Percentiles rank a stretch among this genome's conserved stretches.
Evolutionary conservation across 805 yeast species (phyloP).

Genomic region (Lipomyces yamadae): DNA sequence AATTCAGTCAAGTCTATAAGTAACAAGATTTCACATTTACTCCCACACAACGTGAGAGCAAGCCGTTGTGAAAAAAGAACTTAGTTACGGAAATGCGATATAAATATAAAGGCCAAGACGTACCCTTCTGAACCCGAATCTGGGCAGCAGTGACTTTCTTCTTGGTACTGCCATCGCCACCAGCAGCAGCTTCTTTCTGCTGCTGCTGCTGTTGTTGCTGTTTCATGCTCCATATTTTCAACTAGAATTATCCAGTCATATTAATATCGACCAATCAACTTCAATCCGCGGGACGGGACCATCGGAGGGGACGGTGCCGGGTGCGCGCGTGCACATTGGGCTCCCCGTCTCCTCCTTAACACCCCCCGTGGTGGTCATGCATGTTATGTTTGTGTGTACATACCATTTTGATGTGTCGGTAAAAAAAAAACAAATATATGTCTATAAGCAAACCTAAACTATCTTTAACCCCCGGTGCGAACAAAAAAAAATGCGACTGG

Average conservation of each 20-base stretch:
- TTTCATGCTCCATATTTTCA: conserved; percentile 64
- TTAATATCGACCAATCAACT: neutral
- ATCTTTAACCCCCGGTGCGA: neutral
- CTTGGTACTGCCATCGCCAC: conserved; percentile 39
- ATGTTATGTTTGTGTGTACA: neutral
- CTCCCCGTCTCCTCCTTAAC: no score
- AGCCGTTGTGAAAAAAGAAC: neutral
- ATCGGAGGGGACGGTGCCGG: no score
- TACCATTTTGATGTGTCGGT: neutral
- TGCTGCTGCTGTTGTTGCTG: conserved; percentile 61
- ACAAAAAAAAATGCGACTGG: neutral
- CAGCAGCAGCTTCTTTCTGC: conserved; percentile 46
- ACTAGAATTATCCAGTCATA: conserved; percentile 43
- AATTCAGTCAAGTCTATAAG: conserved; percentile 63
- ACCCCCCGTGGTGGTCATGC: neutral
- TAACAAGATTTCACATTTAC: neutral
- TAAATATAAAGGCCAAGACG: neutral
- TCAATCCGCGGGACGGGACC: no score
- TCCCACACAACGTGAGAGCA: neutral
- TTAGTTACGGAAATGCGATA: no score
- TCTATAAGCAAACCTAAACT: neutral
- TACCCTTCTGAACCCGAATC: conserved; percentile 67
- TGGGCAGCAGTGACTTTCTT: conserved; percentile 64
- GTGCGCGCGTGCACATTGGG: no score
- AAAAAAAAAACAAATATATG: neutral